Conservation (phyloP, 2,329 filamentous ascomycete genomes). For the Colletotrichum sp. region DNA sequence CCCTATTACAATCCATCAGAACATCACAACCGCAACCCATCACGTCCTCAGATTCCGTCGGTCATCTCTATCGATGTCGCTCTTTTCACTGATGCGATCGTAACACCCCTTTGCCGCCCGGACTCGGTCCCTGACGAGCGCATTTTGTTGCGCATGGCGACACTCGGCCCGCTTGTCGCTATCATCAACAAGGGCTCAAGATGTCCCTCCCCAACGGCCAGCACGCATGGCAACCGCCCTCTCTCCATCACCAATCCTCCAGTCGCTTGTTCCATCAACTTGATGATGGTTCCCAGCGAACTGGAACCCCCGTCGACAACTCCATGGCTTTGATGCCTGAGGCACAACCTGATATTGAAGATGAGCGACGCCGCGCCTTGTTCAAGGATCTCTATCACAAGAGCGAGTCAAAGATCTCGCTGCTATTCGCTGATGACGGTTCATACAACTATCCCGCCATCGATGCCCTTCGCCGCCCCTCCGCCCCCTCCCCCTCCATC, state of each 20-base stretch:
- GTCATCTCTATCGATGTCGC: conserved; percentile 59
- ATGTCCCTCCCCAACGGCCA: conserved; percentile 74
- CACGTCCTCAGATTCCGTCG: conserved; percentile 40
- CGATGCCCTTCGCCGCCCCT: conserved; percentile 55
- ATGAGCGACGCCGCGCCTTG: conserved; percentile 73
- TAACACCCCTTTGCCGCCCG: conserved; percentile 50
- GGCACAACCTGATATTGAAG: conserved; percentile 64
- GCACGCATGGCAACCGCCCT: conserved; percentile 67
- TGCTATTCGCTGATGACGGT: conserved; percentile 71
- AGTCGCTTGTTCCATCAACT: conserved; percentile 59
- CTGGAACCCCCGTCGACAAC: conserved; percentile 56
- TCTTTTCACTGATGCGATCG: conserved; percentile 54
- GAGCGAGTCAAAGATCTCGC: conserved; percentile 77
- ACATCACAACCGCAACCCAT: conserved; percentile 46
- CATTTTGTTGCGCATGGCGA: conserved; percentile 61
- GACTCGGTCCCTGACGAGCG: conserved; percentile 56
- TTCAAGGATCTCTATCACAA: conserved; percentile 81
- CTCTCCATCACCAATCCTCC: conserved; percentile 51
- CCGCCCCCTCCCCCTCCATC: conserved; percentile 40
- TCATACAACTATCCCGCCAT: conserved; percentile 57
- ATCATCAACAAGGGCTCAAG: conserved; percentile 55
- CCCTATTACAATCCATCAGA: conserved; percentile 56
- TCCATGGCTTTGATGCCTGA: conserved; percentile 61
- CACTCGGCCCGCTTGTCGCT: conserved; percentile 50
- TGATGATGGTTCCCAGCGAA: conserved; percentile 63